Percentiles rank a stretch among this genome's conserved stretches.
Conservation (phyloP, 768 basidiomycete genomes). For the Boletus rex-veris region DNA sequence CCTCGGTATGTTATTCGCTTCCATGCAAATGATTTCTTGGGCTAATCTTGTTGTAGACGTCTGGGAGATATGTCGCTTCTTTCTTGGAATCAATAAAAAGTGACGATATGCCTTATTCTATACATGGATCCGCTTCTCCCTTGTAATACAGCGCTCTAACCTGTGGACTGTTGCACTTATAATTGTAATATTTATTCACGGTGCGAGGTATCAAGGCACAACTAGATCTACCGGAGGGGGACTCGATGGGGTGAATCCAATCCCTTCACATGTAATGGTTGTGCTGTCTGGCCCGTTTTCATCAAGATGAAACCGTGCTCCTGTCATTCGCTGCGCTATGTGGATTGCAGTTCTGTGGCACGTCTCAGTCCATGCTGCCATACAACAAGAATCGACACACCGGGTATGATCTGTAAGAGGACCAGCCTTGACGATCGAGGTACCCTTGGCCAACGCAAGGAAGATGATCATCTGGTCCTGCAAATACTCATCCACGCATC, state of each 20-base stretch:
- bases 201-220: not conserved
- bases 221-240: not conserved
- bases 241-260: conserved; percentile 45
- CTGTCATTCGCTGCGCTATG: conserved; percentile 64
- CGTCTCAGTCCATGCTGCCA: not conserved
- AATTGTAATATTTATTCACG: conserved; percentile 23
- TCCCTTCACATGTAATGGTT: conserved; percentile 59
- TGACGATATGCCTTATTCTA: conserved; percentile 18
- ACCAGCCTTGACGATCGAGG: conserved; percentile 51
- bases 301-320: conserved; percentile 57
- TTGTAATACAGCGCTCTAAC: conserved; percentile 22
- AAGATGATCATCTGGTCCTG: conserved; percentile 81
- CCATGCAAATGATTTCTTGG: not conserved
- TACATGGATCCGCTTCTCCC: conserved; percentile 12
- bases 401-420: conserved; percentile 67
- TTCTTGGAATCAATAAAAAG: conserved; percentile 76
- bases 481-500: conserved; percentile 67
- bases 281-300: conserved; percentile 40
- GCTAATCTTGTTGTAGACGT: conserved; percentile 45
- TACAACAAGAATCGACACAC: conserved; percentile 31
- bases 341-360: conserved; percentile 60
- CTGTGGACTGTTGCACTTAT: conserved; percentile 11
- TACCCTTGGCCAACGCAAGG: conserved; percentile 68
- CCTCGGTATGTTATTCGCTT: conserved; percentile 60
- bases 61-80: conserved; percentile 84